Evolutionary conservation across 2,329 filamentous ascomycete species (phyloP), one percentile per base, ranked within the genome.

Genomic region (Venturia asperata): DNA sequence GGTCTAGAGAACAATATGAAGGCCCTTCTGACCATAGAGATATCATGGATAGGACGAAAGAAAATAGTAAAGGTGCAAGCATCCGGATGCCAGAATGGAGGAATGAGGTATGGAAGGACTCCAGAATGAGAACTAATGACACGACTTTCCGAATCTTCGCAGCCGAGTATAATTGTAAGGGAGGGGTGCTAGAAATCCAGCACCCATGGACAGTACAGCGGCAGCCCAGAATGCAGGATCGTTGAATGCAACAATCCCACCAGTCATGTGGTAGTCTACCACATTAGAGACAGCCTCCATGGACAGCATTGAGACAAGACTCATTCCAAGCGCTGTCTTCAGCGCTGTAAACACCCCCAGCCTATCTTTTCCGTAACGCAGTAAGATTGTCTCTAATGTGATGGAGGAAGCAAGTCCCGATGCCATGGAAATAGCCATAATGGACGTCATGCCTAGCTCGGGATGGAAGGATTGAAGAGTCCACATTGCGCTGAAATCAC

Each of bases 401-500:
- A 85, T 76, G 0, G 82, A 85, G 0, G 82, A 79, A 1, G 78
- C 75, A 24, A 85, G 75, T 0, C 83, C 83, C 13, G 76, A 77
- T 0, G 77, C 77, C 81, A 85, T 84, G 1, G 83, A 82, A 13
- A 80, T 73, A 0, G 73, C 78, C 82, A 85, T 85, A 15, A 82
- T 81, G 1, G 74, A 67, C 0, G 75, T 75, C 72, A 82, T 78
- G 0, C 80, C 79, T 5, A 83, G 70, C 2, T 77, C 78, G 0
- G 81, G 76, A 62, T 77, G 77, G 52, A 77, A 78, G 0, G 79
- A 72, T 66, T 85, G 82, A 0, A 85, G 74, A 41, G 78, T 76
- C 82, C 83, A 85, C 75, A 85, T 78, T 0, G 81, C 77, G 1
- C 81, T 78, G 67, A 85, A 85, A 70, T 85, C 83, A n/a, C 83